phyloP scores from a whole-genome alignment of 208 protist genomes.

The Trypanosoma platydactyli region DNA sequence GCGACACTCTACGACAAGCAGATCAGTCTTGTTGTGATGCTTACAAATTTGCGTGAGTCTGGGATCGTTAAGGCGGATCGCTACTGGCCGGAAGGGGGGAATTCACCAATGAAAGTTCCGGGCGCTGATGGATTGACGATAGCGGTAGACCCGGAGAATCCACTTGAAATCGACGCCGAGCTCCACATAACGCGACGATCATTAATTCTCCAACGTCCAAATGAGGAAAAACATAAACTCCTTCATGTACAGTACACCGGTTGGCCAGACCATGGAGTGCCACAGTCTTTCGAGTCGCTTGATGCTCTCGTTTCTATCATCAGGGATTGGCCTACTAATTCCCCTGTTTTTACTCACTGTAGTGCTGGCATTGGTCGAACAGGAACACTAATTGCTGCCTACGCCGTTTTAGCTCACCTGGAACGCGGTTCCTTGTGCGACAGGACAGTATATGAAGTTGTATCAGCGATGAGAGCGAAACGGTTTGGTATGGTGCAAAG shows the following conservation, averaged over 20 bases:
- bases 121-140: constrained; percentile 21
- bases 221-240: constrained; percentile 39
- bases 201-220: constrained; percentile 23
- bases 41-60: constrained; percentile 57
- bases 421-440: constrained; percentile 34
- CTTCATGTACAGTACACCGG: constrained; percentile 78
- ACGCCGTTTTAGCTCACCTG: constrained; percentile 47
- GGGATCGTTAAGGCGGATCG: constrained; percentile 71
- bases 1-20: constrained; percentile 38
- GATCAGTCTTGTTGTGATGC: constrained; percentile 76
- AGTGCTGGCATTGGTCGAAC: constrained; percentile 87
- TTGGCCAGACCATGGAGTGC: constrained; percentile 87
- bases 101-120: constrained; percentile 2
- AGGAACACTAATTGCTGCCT: constrained; percentile 80
- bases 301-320: constrained; percentile 59
- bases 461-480: constrained; percentile 52
- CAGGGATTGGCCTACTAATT: constrained; percentile 12
- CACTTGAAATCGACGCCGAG: constrained; percentile 31
- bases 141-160: constrained; percentile 38
- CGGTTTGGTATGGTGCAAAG: constrained; percentile 85
- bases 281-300: constrained; percentile 55
- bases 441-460: constrained; percentile 39
- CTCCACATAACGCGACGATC: constrained; percentile 31
- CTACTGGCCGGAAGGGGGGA: constrained; percentile 66
- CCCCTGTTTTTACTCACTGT: constrained; percentile 79